A percentile compares a stretch with the other conserved stretches of the same genome.
Evolutionary conservation across 768 basidiomycete species (phyloP).

Genomic region (Suillus brevipes): DNA sequence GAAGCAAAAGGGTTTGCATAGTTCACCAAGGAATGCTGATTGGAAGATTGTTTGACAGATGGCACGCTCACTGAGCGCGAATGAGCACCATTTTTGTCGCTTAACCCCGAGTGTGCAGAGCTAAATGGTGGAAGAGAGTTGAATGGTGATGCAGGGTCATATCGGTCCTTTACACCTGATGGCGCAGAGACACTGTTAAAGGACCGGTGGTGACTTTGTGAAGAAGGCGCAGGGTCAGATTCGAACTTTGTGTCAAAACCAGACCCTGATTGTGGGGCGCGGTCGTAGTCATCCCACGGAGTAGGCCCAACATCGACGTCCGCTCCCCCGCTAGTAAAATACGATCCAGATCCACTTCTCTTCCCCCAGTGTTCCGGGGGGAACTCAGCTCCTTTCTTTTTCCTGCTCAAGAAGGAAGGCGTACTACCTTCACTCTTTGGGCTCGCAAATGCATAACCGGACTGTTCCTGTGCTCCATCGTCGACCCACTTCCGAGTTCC

Average conservation of each 20-base stretch:
- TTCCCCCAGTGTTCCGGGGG: conserved; percentile 68
- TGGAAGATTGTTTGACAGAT: conserved; percentile 17
- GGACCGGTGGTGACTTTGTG: conserved; percentile 24
- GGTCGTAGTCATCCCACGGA: conserved; percentile 34
- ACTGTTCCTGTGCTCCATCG: conserved; percentile 42
- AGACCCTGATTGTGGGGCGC: conserved; percentile 12
- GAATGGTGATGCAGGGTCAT: conserved; percentile 36
- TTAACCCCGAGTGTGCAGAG: conserved; percentile 32
- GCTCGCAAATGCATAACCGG: conserved; percentile 60
- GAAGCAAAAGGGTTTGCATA: conserved; percentile 31
- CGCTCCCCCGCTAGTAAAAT: conserved; percentile 38
- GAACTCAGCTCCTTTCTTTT: conserved; percentile 52
- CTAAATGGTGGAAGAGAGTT: conserved; percentile 36
- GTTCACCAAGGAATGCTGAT: conserved; percentile 6
- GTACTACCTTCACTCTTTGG: conserved; percentile 33
- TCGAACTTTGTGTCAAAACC: conserved; percentile 47
- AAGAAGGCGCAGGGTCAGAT: conserved; percentile 40
- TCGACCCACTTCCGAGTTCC: conserved; percentile 67
- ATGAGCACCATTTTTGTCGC: conserved; percentile 31
- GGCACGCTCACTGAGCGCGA: conserved; percentile 37
- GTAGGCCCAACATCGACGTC: conserved; percentile 17
- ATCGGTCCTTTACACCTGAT: conserved; percentile 25
- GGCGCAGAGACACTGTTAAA: conserved; percentile 21
- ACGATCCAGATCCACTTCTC: conserved; percentile 50
- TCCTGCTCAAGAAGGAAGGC: conserved; percentile 36